Evolutionary conservation across 257 asterid species (phyloP), one percentile per base, ranked within the genome.

Genomic region (Solanum peruvianum): DNA sequence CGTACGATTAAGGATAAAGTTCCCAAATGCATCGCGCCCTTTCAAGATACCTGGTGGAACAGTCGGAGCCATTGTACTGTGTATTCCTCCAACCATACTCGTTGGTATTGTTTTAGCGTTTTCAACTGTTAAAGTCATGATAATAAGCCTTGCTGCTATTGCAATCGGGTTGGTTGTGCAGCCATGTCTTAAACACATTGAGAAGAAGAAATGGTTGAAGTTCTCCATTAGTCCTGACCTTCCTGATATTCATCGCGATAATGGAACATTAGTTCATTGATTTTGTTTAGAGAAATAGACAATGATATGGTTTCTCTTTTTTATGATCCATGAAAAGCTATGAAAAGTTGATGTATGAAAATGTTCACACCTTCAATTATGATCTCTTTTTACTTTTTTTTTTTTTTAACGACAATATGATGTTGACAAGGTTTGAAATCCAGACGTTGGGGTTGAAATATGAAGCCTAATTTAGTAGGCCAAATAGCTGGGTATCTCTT

Each of bases 21-120:
- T 92, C 10, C 93, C 96, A 3, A 52, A 66, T 2, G 92, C 91
- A 9, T 81, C 92, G 25, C 91, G 97, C 16, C 96, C 96, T 44
- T 94, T 87, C 86, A 93, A 88, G 96, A 91, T 94, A 71, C 97
- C 97, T 3, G 92, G 90, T 7, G 96, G 96, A 66, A 94, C 92
- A 4, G 33, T 84, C 23, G 95, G 97, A 20, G 95, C 96, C 6
- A 83, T 87, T 21, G 12, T 89, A 15, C 67, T 94, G 91, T 94
- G 97, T 27, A 45, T 92, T 3, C 95, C 94, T 71, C 97, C 97
- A 5, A 90, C 93, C 21, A 60, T 88, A 18, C 86, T 94, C 10
- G 92, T 94, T 2, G 82, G 92, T 29, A 90, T 89, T 5, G 96
- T 94, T 25, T 71, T 94, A 89, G 92, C 89, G 3, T 89, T 94